phyloP scores from a whole-genome alignment of 169 alveolate species.

The Eimeria praecox region DNA sequence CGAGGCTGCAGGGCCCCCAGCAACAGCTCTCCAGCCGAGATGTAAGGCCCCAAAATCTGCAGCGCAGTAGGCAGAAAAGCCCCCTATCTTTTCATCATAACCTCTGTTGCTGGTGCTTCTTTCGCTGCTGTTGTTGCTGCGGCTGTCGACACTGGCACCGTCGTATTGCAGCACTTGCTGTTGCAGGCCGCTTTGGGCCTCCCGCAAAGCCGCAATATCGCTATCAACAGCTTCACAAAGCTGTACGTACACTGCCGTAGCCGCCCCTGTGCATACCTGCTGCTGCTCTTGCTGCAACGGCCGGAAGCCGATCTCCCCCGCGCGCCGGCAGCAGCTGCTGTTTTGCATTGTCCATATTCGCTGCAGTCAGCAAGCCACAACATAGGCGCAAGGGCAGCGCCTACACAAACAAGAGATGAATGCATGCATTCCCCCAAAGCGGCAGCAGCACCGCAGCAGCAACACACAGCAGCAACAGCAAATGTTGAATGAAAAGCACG shows the following conservation, averaged over 20 bases:
- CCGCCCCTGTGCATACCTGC: background rate
- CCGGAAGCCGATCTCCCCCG: constrained; percentile 36
- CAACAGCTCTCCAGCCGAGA: constrained; percentile 18
- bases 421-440: background rate
- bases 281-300: constrained; percentile 41
- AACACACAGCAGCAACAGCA: background rate
- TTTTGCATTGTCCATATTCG: constrained; percentile 2
- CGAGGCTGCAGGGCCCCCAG: constrained; percentile 2
- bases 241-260: constrained; percentile 32
- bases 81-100: background rate
- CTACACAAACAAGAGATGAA: background rate
- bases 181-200: background rate
- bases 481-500: background rate
- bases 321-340: background rate
- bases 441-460: constrained; percentile 26
- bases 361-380: constrained; percentile 37
- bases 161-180: constrained; percentile 10
- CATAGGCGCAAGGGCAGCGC: background rate
- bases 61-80: constrained; percentile 66
- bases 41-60: constrained; percentile 31
- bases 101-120: constrained; percentile 29
- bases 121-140: constrained; percentile 44
- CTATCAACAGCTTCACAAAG: constrained; percentile 51
- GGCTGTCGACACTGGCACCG: constrained; percentile 14
- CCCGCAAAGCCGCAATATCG: background rate